Conservation (phyloP, 345 rosid species). For the Orychophragmus violaceus region DNA sequence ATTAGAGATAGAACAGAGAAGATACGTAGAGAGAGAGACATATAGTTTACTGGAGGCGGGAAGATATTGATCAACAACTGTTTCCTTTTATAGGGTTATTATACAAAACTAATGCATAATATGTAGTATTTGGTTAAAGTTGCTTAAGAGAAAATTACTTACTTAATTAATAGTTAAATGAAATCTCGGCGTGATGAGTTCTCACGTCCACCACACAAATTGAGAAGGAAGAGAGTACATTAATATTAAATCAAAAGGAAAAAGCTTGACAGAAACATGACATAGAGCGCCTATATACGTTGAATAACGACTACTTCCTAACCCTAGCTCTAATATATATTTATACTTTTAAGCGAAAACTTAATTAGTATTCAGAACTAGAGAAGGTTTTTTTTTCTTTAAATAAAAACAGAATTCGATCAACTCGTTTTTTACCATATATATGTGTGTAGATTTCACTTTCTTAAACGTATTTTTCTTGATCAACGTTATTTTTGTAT, state of each 20-base stretch:
- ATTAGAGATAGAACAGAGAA: background rate
- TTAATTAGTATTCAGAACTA: background rate
- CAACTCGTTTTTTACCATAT: background rate
- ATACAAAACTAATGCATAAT: background rate
- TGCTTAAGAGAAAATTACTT: background rate
- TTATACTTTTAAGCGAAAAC: background rate
- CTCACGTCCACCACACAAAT: slow-evolving; percentile 27
- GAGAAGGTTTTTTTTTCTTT: background rate
- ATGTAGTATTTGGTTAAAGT: background rate
- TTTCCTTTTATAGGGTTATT: slow-evolving; percentile 12
- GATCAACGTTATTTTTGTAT: background rate
- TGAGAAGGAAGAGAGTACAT: slow-evolving; percentile 21
- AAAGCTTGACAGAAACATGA: slow-evolving; percentile 25
- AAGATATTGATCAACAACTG: slow-evolving; percentile 12
- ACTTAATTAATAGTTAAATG: background rate
- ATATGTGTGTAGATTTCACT: background rate
- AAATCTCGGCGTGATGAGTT: slow-evolving; percentile 11
- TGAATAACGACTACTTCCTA: slow-evolving; percentile 29
- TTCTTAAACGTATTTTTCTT: background rate
- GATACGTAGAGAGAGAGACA: background rate
- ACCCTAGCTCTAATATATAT: background rate
- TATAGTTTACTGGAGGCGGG: slow-evolving; percentile 17
- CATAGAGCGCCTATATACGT: background rate
- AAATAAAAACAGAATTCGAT: background rate
- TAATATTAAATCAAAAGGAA: slow-evolving; percentile 1